Conservation (phyloP, 345 rosid species). For the Boechera stricta region DNA sequence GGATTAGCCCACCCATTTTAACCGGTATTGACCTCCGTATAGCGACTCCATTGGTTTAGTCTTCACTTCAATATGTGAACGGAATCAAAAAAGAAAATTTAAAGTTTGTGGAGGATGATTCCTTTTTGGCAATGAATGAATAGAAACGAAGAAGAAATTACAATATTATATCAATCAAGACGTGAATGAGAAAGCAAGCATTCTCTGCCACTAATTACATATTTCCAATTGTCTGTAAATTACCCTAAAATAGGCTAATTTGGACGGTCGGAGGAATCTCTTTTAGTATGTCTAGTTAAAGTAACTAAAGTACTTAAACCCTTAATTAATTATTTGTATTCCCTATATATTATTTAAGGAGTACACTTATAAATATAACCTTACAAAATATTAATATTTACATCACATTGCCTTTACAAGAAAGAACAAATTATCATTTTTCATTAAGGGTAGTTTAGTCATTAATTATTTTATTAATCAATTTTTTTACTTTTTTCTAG, state of each 20-base stretch:
- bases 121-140: conserved; percentile 4
- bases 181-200: conserved; percentile 32
- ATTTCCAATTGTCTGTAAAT: conserved; percentile 20
- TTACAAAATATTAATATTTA: no score
- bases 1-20: background rate
- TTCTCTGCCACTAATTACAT: conserved; percentile 26
- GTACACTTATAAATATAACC: no score
- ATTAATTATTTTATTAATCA: no score
- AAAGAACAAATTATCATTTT: no score
- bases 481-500: no score
- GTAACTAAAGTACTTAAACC: conserved; percentile 24
- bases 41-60: background rate
- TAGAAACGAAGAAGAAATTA: conserved; percentile 2
- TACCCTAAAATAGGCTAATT: conserved; percentile 20
- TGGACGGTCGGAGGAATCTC: conserved; percentile 37
- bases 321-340: background rate
- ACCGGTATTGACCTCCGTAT: background rate
- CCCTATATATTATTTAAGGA: no score
- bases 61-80: background rate
- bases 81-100: background rate
- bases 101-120: background rate
- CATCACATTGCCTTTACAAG: no score
- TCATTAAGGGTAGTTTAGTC: no score
- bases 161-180: conserved; percentile 1
- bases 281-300: conserved; percentile 29